phyloP scores from a whole-genome alignment of 139 green algal genomes.

The Nannochloris sp. region DNA sequence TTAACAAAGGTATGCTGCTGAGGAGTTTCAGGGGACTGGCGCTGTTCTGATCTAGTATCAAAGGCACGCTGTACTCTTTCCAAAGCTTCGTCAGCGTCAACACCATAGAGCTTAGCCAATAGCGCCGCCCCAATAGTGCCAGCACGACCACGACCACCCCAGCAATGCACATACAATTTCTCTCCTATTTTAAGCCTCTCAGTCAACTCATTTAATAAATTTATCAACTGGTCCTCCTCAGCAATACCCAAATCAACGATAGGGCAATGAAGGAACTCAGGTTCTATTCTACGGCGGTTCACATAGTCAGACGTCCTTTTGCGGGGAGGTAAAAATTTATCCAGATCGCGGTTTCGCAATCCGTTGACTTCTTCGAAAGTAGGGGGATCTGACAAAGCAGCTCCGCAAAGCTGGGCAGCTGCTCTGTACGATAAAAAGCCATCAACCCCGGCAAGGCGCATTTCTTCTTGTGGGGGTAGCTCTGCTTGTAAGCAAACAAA shows the following conservation, averaged over 20 bases:
- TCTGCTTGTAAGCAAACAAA: constrained; percentile 80
- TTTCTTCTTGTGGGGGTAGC: constrained; percentile 58
- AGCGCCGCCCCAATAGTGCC: constrained; percentile 69
- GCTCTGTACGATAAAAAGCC: constrained; percentile 80
- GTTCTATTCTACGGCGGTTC: constrained; percentile 7
- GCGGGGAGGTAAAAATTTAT: constrained; percentile 46
- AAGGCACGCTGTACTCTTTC: constrained; percentile 62
- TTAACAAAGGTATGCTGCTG: constrained; percentile 57
- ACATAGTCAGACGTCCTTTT: constrained; percentile 10
- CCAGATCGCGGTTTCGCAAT: constrained; percentile 56
- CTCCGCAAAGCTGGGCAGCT: constrained; percentile 36
- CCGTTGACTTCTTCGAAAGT: constrained; percentile 50
- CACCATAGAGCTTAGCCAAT: constrained; percentile 47
- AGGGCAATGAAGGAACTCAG: constrained; percentile 57
- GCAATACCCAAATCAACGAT: constrained; percentile 65
- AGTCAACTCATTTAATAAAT: constrained; percentile 25
- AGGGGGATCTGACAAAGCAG: constrained; percentile 28
- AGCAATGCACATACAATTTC: constrained; percentile 81
- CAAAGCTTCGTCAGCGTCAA: constrained; percentile 62
- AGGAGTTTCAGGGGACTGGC: constrained; percentile 52
- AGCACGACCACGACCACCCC: constrained; percentile 72
- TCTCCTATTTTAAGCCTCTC: constrained; percentile 40
- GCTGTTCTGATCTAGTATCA: constrained; percentile 50
- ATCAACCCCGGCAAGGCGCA: constrained; percentile 59
- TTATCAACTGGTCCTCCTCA: constrained; percentile 2